Conservation (phyloP, 768 basidiomycete species). For the Trametes villosa region DNA sequence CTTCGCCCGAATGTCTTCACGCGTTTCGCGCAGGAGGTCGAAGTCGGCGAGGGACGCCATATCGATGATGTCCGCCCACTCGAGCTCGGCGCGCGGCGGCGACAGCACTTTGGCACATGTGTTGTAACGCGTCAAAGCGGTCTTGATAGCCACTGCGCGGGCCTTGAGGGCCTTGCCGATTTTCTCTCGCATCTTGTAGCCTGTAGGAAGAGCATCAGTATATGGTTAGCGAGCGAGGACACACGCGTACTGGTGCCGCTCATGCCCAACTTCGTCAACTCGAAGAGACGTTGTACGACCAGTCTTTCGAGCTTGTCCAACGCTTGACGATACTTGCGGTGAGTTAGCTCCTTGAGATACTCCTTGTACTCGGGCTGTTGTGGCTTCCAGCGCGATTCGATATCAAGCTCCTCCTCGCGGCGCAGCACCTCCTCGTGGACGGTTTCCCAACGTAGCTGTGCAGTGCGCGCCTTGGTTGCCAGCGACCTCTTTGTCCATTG, state of each 20-base stretch:
- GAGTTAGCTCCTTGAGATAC: background rate
- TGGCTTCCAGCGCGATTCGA: conserved; percentile 24
- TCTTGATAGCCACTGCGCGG: conserved; percentile 37
- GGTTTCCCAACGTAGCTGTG: background rate
- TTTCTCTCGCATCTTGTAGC: conserved; percentile 39
- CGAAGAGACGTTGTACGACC: conserved; percentile 36
- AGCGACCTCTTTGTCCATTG: background rate
- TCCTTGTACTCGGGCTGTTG: conserved; percentile 16
- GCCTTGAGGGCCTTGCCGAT: conserved; percentile 40
- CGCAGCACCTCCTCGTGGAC: conserved; percentile 1
- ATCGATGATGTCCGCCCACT: conserved; percentile 16
- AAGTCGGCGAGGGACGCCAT: conserved; percentile 34
- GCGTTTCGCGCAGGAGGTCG: conserved; percentile 36
- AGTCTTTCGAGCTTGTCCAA: conserved; percentile 37
- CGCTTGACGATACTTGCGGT: conserved; percentile 26
- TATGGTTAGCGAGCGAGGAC: background rate
- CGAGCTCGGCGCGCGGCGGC: conserved; percentile 22
- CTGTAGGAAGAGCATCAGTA: conserved; percentile 24
- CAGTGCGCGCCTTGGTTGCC: background rate
- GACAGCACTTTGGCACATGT: conserved; percentile 24
- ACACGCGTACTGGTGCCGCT: conserved; percentile 27
- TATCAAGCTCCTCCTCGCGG: conserved; percentile 19
- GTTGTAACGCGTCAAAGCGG: conserved; percentile 40
- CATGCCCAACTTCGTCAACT: conserved; percentile 34
- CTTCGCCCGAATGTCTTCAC: conserved; percentile 33